phyloP scores from a whole-genome alignment of 1,139 yeast species.

The Torulaspora globosa region DNA sequence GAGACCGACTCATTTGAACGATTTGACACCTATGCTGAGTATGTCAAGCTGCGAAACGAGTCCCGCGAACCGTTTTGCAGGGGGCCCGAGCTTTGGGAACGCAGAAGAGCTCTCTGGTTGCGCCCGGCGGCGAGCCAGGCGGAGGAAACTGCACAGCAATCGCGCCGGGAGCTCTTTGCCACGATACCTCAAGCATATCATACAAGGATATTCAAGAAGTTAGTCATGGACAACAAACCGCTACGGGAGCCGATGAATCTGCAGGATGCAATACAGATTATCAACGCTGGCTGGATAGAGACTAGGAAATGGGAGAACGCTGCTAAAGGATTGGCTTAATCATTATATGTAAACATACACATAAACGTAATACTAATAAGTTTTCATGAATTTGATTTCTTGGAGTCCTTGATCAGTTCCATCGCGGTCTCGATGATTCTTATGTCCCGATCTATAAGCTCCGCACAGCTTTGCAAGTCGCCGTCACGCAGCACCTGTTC shows the following conservation, averaged over 20 bases:
- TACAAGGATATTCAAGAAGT: conserved; percentile 50
- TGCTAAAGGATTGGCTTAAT: conserved; percentile 31
- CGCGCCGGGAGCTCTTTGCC: conserved; percentile 23
- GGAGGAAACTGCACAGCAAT: conserved; percentile 20
- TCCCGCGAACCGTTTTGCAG: conserved; percentile 35
- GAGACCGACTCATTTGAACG: conserved; percentile 28
- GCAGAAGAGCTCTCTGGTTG: conserved; percentile 58
- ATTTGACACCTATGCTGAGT: conserved; percentile 36
- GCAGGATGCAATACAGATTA: conserved; percentile 53
- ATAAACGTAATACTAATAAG: background rate
- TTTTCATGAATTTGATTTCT: conserved; percentile 2
- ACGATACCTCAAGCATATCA: conserved; percentile 44
- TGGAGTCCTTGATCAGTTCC: conserved; percentile 28
- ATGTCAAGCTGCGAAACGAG: conserved; percentile 31
- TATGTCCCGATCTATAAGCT: conserved; percentile 34
- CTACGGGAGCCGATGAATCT: conserved; percentile 58
- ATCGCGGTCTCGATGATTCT: conserved; percentile 38
- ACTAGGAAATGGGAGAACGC: conserved; percentile 58
- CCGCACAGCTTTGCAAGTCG: conserved; percentile 33
- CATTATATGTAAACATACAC: background rate
- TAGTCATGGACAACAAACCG: conserved; percentile 56
- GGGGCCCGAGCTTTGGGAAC: conserved; percentile 58
- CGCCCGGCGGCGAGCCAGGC: conserved; percentile 32
- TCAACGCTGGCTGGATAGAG: conserved; percentile 68
- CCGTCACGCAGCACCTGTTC: conserved; percentile 18